Percentiles rank a stretch among this genome's conserved stretches.
Conservation (phyloP, 1,284 basidiomycete species). For the Cryptococcus sp. region DNA sequence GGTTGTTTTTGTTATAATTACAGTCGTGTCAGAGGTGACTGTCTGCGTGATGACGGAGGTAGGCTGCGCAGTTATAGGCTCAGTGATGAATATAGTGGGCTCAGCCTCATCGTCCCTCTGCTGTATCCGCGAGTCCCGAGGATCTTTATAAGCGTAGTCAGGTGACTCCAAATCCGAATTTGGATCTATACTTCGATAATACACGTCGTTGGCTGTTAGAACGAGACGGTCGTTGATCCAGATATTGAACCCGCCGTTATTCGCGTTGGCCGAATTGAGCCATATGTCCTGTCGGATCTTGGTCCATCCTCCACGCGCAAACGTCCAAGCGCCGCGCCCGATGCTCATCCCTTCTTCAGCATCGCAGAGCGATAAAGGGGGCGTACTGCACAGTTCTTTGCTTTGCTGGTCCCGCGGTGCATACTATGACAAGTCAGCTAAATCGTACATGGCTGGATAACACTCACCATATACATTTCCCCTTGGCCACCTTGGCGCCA, state of each 20-base stretch:
- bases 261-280: slow-evolving; percentile 24
- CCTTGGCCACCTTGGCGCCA: slow-evolving; percentile 35
- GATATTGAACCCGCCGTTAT: slow-evolving; percentile 31
- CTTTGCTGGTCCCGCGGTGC: slow-evolving; percentile 19
- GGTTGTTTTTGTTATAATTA: slow-evolving; percentile 6
- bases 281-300: slow-evolving; percentile 24
- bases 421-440: slow-evolving; percentile 15
- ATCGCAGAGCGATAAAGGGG: slow-evolving; percentile 6
- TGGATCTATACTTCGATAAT: slow-evolving; percentile 12
- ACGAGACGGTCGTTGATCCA: slow-evolving; percentile 26
- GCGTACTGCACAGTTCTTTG: slow-evolving; percentile 12
- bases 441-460: background rate
- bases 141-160: background rate
- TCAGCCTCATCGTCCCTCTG: slow-evolving; percentile 9
- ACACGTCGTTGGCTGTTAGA: slow-evolving; percentile 16
- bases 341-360: slow-evolving; percentile 19
- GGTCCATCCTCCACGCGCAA: slow-evolving; percentile 19
- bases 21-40: slow-evolving; percentile 1
- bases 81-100: slow-evolving; percentile 9
- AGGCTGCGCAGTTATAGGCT: slow-evolving; percentile 6
- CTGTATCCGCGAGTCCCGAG: background rate
- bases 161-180: background rate
- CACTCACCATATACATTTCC: slow-evolving; percentile 22
- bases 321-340: slow-evolving; percentile 18
- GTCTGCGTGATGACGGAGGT: background rate